Base-by-base conservation (phyloP, 1,284 basidiomycete genomes). In the Sanghuangporus baumii region DNA sequence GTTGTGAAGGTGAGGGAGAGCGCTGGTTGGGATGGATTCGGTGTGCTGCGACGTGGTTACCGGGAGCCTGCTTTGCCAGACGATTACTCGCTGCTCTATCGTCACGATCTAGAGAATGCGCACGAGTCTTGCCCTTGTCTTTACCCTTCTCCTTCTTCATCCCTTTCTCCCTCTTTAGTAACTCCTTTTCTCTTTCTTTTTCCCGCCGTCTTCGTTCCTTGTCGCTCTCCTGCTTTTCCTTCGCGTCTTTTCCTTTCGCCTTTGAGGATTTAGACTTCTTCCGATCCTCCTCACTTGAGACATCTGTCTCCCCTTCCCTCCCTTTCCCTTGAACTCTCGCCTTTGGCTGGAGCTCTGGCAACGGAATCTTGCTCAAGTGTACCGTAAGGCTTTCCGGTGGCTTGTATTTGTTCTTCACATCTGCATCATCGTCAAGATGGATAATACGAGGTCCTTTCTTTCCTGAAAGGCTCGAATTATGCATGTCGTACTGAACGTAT, bases 321-420 rank as follows among this genome's bases (percentile, higher is more conserved):
- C 48, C 18, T 67, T 55, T 64, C 11, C 23, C 54, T 7, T 57
- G 51, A 6, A 31, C 20, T 23, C 56, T 55, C 34, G 66, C 59
- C 43, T 71, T 81, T 1, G 89, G 89, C 65, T 82, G 80, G 7
- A 93, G 79, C 70, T 93, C 91, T 0, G 90, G 90, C 81, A 93
- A 90, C 31, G 85, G 79, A 55, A 93, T 91, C 77, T 93, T 93
- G 76, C 88, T 89, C 14, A 93, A 74, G 72, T 92, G 89, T 5
- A 92, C 79, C 0, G 79, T 80, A 1, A 93, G 77, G 65, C 80
- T 85, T 47, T 78, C 78, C 0, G 89, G 89, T 2, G 90, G 88
- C 9, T 75, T 74, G 69, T 91, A 91, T 71, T 79, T 81, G 63
- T 67, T 69, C 61, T 76, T 75, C 61, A 70, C 72, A 18, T 70